Base-by-base conservation (phyloP, 2,329 filamentous ascomycete species). In the Pleomassaria siparia region DNA sequence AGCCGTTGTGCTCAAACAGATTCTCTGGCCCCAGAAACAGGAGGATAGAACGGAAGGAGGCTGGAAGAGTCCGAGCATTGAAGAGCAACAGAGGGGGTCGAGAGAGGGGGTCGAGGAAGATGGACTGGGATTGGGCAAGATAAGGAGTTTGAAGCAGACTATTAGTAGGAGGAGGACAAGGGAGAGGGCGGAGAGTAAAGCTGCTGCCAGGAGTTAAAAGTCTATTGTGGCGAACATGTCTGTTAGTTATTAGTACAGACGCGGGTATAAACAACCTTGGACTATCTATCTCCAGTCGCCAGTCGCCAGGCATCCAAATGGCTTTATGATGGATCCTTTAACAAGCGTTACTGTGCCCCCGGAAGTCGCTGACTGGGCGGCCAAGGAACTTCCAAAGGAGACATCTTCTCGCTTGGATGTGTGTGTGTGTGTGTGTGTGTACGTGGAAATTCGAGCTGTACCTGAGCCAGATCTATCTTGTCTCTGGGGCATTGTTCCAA, bases 21-120 rank as follows among this genome's bases (percentile, higher is more conserved):
- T 94, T n/a, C 69, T 92, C 1, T 91, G 87, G 87, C 88, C 88
- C 4, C 80, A 84, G 65, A 87, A 85, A 63, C 84, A 86, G 25
- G 81, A 85, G 59, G 82, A 85, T 67, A 74, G 80, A 43, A 78
- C 81, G 22, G 82, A 85, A 56, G 82, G 82, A 35, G 81, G 82
- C 0, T 85, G 82, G 69, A 68, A 59, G 42, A 56, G 64, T 43
- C 62, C 64, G 18, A 62, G 51, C 43, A 59, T 59, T 10, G 64
- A 66, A 26, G 63, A 64, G 36, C 63, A 66, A 45, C 52, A 53
- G 33, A 53, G 63, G 46, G 58, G 54, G 44, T 26, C 46, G 21
- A 37, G 52, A n/a, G 55, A 49, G 2, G 33, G 52, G 9, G 58
- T 49, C 16, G 62, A 57, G 35, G 56, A 53, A 2, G 58, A 43